Evolutionary conservation across 2,329 filamentous ascomycete species (phyloP), one percentile per base, ranked within the genome.

Genomic region (Diaporthe citrichinensis): DNA sequence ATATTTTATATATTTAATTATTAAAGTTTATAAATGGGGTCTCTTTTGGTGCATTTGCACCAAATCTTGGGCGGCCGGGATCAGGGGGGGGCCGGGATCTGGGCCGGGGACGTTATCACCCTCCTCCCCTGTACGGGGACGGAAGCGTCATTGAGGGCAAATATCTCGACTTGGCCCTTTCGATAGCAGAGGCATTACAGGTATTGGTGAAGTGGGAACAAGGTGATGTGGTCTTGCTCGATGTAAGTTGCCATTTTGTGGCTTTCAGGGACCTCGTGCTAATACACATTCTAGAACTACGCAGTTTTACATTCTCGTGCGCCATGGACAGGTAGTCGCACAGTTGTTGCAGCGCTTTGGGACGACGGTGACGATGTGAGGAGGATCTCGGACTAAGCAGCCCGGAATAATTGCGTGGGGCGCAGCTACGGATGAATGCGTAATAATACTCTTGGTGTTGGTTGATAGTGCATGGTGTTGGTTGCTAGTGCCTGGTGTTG

Each of bases 281-380:
- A 7, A 67, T 4, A 12, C 20, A 1, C 31, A 1, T 4, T 4
- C 20, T 68, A 83, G 81, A 84, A 84, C 59, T 83, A 81, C 62
- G 82, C 82, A 8, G 82, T 83, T 1, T 80, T 82, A 79, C 82
- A 84, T 74, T 83, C 82, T 1, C 78, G 82, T 2, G 74, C 67
- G 6, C 78, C 82, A 0, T 84, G 82, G 82, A 79, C 78, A 23
- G 81, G 82, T 0, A 77, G 80, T 20, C 80, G 82, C 68, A 79
- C 78, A 49, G 81, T 84, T 5, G 71, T 84, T 1, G 82, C 83
- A 9, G 81, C 82, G 3, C 73, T 83, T 17, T 84, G 82, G 82
- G 80, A 84, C 49, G 77, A 80, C 17, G 76, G 78, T 15, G 20
- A 23, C 10, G 34, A 20, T 9, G 28, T 12, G 4, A 77, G 72